Percentiles rank a stretch among this genome's conserved stretches.
phyloP scores from a whole-genome alignment of 176 grass and related monocot species.

The Oryza officinalis region DNA sequence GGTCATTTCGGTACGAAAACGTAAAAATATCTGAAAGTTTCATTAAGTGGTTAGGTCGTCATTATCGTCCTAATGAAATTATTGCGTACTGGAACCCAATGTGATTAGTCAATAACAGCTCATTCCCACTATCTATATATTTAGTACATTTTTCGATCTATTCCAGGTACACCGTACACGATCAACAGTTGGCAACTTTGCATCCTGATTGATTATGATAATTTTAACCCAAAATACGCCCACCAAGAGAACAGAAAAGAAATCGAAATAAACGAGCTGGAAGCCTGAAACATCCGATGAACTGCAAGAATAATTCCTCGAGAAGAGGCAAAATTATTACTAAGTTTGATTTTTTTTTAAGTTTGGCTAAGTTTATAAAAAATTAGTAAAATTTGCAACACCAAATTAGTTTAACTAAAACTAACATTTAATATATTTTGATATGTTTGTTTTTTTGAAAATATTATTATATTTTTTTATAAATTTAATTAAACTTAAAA shows the following conservation, averaged over 20 bases:
- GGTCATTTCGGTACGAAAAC: too few species aligned
- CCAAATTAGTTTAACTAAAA: too few species aligned
- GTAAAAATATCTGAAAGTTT: background rate
- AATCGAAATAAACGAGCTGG: background rate
- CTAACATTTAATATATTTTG: too few species aligned
- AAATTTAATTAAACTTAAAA: too few species aligned
- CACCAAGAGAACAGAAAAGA: background rate
- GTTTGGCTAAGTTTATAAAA: too few species aligned
- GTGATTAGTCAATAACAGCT: slow-evolving; percentile 6
- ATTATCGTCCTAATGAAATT: slow-evolving; percentile 23
- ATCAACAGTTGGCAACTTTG: background rate
- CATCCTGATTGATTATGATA: background rate
- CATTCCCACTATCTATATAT: background rate
- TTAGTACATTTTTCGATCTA: background rate
- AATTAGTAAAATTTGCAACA: too few species aligned
- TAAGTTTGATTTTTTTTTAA: too few species aligned
- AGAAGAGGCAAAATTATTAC: background rate
- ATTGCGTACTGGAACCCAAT: slow-evolving; percentile 12
- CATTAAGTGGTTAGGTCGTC: slow-evolving; percentile 28
- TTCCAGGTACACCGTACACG: background rate
- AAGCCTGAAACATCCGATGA: background rate
- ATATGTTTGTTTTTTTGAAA: too few species aligned
- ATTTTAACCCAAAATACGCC: background rate
- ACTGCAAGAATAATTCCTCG: background rate
- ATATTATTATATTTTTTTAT: too few species aligned